A percentile compares a stretch with the other conserved stretches of the same genome.
Evolutionary conservation across 2,329 filamentous ascomycete genomes (phyloP).

Genomic region (Furcasterigmium furcatum): DNA sequence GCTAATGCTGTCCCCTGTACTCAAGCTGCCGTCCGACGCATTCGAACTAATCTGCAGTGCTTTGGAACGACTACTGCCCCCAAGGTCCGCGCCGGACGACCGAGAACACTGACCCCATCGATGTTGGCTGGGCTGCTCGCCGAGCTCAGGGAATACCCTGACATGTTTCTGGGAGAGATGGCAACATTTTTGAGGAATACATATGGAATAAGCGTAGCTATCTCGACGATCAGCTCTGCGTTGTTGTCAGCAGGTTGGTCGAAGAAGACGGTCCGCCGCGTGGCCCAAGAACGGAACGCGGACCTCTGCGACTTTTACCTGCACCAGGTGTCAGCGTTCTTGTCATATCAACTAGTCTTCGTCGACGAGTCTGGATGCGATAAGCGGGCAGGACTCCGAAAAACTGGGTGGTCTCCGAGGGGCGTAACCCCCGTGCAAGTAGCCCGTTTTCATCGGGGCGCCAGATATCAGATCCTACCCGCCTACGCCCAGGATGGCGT

Average conservation of each 20-base stretch:
- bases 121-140: not conserved
- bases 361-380: conserved; percentile 31
- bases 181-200: not conserved
- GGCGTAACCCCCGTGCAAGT: conserved; percentile 20
- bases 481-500: conserved; percentile 23
- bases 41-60: not conserved
- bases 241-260: conserved; percentile 13
- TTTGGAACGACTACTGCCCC: not conserved
- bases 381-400: conserved; percentile 25
- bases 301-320: conserved; percentile 29
- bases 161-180: not conserved
- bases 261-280: conserved; percentile 23
- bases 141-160: not conserved
- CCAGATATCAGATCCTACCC: conserved; percentile 20
- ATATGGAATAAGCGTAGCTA: not conserved
- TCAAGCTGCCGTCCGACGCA: not conserved
- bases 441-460: conserved; percentile 15
- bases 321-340: conserved; percentile 24
- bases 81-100: not conserved
- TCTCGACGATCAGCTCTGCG: not conserved
- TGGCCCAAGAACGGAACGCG: conserved; percentile 25
- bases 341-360: conserved; percentile 27
- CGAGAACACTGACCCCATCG: not conserved
- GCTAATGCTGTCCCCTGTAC: not conserved
- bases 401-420: conserved; percentile 26